A percentile compares a stretch with the other conserved stretches of the same genome.
Evolutionary conservation across 2,329 filamentous ascomycete species (phyloP).

Genomic region (Fusarium keratoplasticum): DNA sequence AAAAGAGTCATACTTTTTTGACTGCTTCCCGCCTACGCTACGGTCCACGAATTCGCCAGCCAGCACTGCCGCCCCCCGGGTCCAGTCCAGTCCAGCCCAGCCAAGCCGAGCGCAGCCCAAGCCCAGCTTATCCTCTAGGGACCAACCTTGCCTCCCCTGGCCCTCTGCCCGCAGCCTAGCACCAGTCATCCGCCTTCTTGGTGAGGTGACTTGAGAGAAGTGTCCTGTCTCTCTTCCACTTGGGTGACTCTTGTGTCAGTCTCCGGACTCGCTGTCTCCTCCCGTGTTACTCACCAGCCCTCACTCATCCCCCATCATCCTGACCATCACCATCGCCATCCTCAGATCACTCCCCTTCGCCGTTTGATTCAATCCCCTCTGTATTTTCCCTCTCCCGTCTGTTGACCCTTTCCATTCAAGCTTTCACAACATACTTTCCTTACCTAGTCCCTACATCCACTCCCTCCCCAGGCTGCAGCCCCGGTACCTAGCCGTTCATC

Average conservation of each 20-base stretch:
- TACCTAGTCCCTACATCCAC: slow-evolving; percentile 17
- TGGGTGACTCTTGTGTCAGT: slow-evolving; percentile 38
- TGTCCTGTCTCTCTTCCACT: slow-evolving; percentile 35
- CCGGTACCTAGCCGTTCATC: slow-evolving; percentile 12
- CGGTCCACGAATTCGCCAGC: slow-evolving; percentile 25
- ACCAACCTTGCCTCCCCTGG: slow-evolving; percentile 40
- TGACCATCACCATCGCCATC: background rate
- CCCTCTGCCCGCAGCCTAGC: slow-evolving; percentile 26
- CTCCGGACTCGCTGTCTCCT: slow-evolving; percentile 44
- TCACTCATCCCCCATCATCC: slow-evolving; percentile 24
- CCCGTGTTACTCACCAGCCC: slow-evolving; percentile 42
- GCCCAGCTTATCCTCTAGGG: slow-evolving; percentile 27
- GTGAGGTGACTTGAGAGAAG: slow-evolving; percentile 41
- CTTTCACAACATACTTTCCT: slow-evolving; percentile 20
- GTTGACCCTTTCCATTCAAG: slow-evolving; percentile 26
- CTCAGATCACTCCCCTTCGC: slow-evolving; percentile 2
- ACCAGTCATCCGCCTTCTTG: slow-evolving; percentile 16
- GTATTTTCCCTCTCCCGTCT: slow-evolving; percentile 5
- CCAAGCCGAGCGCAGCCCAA: slow-evolving; percentile 36
- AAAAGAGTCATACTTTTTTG: slow-evolving; percentile 15
- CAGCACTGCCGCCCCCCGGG: slow-evolving; percentile 37
- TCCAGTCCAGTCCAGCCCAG: slow-evolving; percentile 37
- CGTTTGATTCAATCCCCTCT: slow-evolving; percentile 28
- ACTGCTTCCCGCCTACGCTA: slow-evolving; percentile 7
- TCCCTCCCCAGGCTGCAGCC: slow-evolving; percentile 38